Evolutionary conservation across 352 stramenopile species (phyloP), one percentile per base, ranked within the genome.

Genomic region (Stephanocyclus meneghinianus): DNA sequence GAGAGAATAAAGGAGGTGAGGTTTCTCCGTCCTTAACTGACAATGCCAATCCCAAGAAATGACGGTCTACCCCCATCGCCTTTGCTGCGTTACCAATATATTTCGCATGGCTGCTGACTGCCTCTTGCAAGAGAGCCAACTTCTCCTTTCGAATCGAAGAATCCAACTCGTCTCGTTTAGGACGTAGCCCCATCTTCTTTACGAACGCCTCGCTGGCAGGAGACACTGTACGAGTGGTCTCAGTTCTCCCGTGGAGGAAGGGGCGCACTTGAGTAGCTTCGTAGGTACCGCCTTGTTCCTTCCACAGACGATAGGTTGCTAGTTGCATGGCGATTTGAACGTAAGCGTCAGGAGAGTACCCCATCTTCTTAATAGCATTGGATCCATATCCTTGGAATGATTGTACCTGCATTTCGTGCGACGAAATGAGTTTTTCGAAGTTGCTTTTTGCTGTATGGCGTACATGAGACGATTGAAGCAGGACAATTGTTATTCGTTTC

Each of bases 301-400:
- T 92, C 90, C 97, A 97, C 74, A 98, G 95, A 78, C 97, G 96
- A 88, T 96, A 98, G 53, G 97, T 96, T 1, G 95, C 96, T n/a
- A 99, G 87, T 84, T 99, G 97, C 68, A 98, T 98, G 26, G 95
- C 96, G 88, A 98, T 96, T 90, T 99, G 97, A 83, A 98, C 96
- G 85, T 97, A 98, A 37, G 97, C 97, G 86, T 99, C 97, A 8
- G 97, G 96, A 44, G 95, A 98, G 67, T 97, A 91, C 71, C 97
- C 97, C 87, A 83, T 77, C 29, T 86, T 85, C 61, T 91, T 91
- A 13, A 91, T 91, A 26, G 80, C 84, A 37, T 65, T 73, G 18
- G 76, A 87, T 37, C 85, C 86, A 73, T 92, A 93, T 57, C 81
- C 85, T 53, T 89, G 80, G 61, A 91, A 92, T 29, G 72, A 90